These are phyloP conservation scores for Suhomyces yuchorum DNA, from an alignment of 1,139 yeast species.

Conservation along the genomic window DNA sequence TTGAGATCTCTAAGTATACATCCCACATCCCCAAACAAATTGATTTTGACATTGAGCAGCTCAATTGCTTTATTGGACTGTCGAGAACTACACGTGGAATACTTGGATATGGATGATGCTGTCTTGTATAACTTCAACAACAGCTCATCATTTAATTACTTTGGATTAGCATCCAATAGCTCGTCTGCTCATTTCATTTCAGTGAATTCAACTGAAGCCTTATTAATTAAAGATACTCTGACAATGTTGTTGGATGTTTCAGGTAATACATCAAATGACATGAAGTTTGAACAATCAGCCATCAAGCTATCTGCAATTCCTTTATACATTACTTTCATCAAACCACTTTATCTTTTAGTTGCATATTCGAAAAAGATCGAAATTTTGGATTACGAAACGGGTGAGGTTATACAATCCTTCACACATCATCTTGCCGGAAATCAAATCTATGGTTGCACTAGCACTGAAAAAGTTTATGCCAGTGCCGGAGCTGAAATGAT, in stretches of 20 bases:
- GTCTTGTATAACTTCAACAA: slow-evolving; percentile 19
- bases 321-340: slow-evolving; percentile 32
- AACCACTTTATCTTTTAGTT: slow-evolving; percentile 51
- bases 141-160: slow-evolving; percentile 26
- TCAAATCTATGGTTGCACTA: slow-evolving; percentile 21
- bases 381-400: slow-evolving; percentile 46
- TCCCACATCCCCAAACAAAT: slow-evolving; percentile 15
- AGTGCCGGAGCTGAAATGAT: slow-evolving; percentile 33
- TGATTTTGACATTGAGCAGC: slow-evolving; percentile 30
- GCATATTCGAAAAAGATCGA: slow-evolving; percentile 45
- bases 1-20: slow-evolving; percentile 24
- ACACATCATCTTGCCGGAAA: slow-evolving; percentile 35
- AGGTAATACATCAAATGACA: slow-evolving; percentile 5
- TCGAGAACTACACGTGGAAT: slow-evolving; percentile 20
- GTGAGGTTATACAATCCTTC: slow-evolving; percentile 45
- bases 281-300: slow-evolving; percentile 22
- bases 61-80: slow-evolving; percentile 34
- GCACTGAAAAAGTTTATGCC: slow-evolving; percentile 25
- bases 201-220: slow-evolving; percentile 19
- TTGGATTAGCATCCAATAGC: slow-evolving; percentile 25
- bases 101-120: slow-evolving; percentile 19
- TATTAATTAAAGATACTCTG: slow-evolving; percentile 26
- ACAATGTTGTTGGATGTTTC: slow-evolving; percentile 20
- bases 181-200: slow-evolving; percentile 26
- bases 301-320: slow-evolving; percentile 35